phyloP scores from a whole-genome alignment of 2,329 filamentous ascomycete genomes.

The Ilyonectria robusta region DNA sequence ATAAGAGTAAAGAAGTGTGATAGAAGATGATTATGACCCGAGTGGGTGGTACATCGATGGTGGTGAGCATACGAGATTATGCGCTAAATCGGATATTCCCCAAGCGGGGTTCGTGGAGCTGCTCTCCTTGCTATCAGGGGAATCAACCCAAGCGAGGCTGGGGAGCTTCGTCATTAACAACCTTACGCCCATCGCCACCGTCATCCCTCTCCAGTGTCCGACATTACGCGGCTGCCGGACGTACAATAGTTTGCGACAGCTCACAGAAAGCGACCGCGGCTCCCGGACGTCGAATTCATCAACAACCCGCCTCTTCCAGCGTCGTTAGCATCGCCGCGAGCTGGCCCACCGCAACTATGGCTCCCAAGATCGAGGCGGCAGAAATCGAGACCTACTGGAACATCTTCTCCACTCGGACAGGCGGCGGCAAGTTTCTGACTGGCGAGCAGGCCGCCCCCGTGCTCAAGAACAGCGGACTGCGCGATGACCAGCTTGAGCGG shows the following conservation, averaged over 20 bases:
- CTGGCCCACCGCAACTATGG: conserved; percentile 58
- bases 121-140: conserved; percentile 42
- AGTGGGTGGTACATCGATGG: conserved; percentile 9
- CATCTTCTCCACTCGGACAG: conserved; percentile 72
- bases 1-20: neutral
- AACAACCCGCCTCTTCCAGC: conserved; percentile 6
- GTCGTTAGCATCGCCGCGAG: conserved; percentile 21
- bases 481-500: conserved; percentile 87
- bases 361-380: conserved; percentile 73
- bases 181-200: conserved; percentile 18
- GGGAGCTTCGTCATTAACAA: conserved; percentile 50
- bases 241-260: conserved; percentile 31
- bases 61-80: conserved; percentile 35
- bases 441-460: conserved; percentile 74
- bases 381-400: conserved; percentile 78
- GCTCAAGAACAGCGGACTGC: conserved; percentile 74
- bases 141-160: conserved; percentile 47
- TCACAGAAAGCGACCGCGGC: conserved; percentile 3
- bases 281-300: conserved; percentile 15
- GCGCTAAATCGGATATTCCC: conserved; percentile 45
- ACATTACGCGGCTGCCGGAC: conserved; percentile 33
- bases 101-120: conserved; percentile 44
- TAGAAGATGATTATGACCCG: neutral
- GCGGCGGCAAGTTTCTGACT: conserved; percentile 71
- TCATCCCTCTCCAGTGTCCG: conserved; percentile 23